Evolutionary conservation across 768 basidiomycete species (phyloP).

Genomic region (Serpula lacrymans): DNA sequence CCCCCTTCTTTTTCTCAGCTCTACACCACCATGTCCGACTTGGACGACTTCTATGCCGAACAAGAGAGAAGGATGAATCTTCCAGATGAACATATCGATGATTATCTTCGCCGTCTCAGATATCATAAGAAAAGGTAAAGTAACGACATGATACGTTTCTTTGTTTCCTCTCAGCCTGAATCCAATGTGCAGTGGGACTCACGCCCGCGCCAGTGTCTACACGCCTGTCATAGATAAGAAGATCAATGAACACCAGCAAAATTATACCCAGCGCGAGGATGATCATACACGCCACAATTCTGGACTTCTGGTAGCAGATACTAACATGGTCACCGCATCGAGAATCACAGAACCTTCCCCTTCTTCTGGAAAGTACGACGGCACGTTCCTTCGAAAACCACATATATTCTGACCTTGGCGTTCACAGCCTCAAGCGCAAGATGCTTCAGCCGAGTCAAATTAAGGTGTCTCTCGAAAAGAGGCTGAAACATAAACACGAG

Average conservation of each 20-base stretch:
- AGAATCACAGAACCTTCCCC: too few relatives aligned
- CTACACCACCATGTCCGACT: conserved; percentile 26
- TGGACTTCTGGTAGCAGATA: too few relatives aligned
- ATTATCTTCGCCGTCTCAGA: conserved; percentile 36
- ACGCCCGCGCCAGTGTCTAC: background rate
- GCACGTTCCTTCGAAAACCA: too few relatives aligned
- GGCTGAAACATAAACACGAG: background rate
- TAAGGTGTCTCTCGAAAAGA: background rate
- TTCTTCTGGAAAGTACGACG: background rate
- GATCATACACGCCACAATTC: too few relatives aligned
- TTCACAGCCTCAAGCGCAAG: conserved; percentile 10
- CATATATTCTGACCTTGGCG: background rate
- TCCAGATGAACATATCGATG: conserved; percentile 50
- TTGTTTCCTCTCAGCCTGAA: background rate
- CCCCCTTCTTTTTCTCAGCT: background rate
- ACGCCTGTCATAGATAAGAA: conserved; percentile 2
- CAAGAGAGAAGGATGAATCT: conserved; percentile 52
- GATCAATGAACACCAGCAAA: too few relatives aligned
- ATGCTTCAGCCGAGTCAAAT: background rate
- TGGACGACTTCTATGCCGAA: conserved; percentile 51
- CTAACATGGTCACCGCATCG: too few relatives aligned
- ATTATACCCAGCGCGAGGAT: too few relatives aligned
- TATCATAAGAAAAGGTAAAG: conserved; percentile 15
- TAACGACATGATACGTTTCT: background rate
- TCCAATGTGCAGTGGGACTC: conserved; percentile 6